Base-by-base conservation (phyloP, 345 rosid genomes). In the Ceriops tagal region DNA sequence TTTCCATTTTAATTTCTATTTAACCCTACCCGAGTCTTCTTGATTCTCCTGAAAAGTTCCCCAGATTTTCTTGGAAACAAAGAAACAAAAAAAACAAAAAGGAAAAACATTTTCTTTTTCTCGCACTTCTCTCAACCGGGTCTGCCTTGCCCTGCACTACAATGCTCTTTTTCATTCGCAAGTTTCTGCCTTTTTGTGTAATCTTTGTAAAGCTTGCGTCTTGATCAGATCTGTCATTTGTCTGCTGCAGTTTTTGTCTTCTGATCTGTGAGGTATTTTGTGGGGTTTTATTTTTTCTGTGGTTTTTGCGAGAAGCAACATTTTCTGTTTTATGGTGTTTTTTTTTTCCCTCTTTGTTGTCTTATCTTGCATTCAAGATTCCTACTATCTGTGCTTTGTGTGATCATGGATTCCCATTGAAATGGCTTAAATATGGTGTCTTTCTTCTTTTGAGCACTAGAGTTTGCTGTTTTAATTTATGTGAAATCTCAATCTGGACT, bases 171-270 rank as follows among this genome's bases (percentile, higher is more conserved):
- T 43, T 43, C 4, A 3, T 43, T 43, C 15, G 49, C 49, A 43
- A 43, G 49, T 43, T 43, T 43, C 19, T 3, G 49, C 13, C 49
- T 43, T 43, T 43, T 5, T 43, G 49, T 43, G 49, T 43, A 13
- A 43, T 43, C 49, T 13, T 43, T 22, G 34, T 32, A 27, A 26
- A 22, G 51, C 32, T 57, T 18, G 11, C 8, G n/a, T 49, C 59
- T 20, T 58, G 16, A 18, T 65, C 24, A 32, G 76, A 66, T 72
- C 66, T 72, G 32, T 37, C 11, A 24, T 66, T 59, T 58, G 28
- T 58, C 13, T 31, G 11, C 0, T 5, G 65, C 52, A 61, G 5
- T 51, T 30, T 11, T 22, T 66, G 37, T 19, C 18, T 32, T 37
- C 39, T 27, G 31, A 47, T 61, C 51, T 65, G 24, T 64, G 27